These are phyloP conservation scores for Dimocarpus longan DNA, from an alignment of 345 rosid species.

Conservation along the genomic window DNA sequence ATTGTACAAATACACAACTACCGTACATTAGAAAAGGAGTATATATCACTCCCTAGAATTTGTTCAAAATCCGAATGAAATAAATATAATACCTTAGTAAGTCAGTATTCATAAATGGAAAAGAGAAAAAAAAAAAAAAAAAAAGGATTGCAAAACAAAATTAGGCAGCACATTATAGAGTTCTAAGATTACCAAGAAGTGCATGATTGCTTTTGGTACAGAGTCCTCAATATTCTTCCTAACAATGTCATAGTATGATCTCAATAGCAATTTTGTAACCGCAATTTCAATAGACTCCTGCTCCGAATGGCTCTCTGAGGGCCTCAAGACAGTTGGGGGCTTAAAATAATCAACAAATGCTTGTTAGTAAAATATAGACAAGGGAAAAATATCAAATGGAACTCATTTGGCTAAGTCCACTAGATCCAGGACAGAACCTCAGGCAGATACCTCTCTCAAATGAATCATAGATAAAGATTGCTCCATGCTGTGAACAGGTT, in stretches of 20 bases:
- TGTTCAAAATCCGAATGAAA: not conserved
- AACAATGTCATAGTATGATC: conserved; percentile 93
- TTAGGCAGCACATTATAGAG: not conserved
- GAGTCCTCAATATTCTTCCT: conserved; percentile 90
- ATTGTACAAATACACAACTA: not conserved
- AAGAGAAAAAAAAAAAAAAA: not conserved
- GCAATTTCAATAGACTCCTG: conserved; percentile 77
- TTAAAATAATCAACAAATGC: conserved; percentile 35
- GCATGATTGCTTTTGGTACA: conserved; percentile 96
- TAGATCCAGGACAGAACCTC: conserved; percentile 13
- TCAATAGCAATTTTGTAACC: conserved; percentile 75
- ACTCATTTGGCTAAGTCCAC: not conserved
- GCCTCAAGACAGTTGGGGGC: conserved; percentile 93
- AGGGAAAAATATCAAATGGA: not conserved
- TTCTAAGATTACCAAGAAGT: conserved; percentile 69
- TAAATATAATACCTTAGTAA: not conserved
- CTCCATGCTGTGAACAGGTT: conserved; percentile 57
- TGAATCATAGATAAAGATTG: conserved; percentile 75
- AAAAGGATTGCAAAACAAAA: not conserved
- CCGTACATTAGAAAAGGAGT: not conserved
- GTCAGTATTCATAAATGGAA: not conserved
- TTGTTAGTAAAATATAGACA: conserved; percentile 21
- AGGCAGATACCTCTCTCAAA: conserved; percentile 66
- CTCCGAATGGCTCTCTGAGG: conserved; percentile 84
- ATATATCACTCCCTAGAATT: not conserved